A percentile compares a stretch with the other conserved stretches of the same genome.
Evolutionary conservation across 768 basidiomycete species (phyloP).

Genomic region (Tricholoma hemisulphureum): DNA sequence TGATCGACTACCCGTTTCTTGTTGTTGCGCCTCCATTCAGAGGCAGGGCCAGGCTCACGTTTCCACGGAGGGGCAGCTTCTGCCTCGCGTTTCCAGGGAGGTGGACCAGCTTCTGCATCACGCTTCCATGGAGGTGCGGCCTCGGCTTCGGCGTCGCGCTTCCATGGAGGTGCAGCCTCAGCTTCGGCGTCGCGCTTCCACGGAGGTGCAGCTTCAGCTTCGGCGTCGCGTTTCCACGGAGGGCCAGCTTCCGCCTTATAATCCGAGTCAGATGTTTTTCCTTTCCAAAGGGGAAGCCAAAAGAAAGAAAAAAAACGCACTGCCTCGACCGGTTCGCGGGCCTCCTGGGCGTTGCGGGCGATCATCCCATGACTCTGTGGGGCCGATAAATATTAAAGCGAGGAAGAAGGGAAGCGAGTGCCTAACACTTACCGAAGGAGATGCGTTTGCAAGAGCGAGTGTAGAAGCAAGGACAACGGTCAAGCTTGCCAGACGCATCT

Average conservation of each 20-base stretch:
- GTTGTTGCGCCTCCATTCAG: not conserved
- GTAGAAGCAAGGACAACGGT: constrained; percentile 24
- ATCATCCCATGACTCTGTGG: constrained; percentile 7
- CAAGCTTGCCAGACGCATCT: constrained; percentile 31
- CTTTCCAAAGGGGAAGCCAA: no score
- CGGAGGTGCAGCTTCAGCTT: not conserved
- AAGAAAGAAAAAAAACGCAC: constrained; percentile 14
- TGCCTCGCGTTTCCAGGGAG: constrained; percentile 22
- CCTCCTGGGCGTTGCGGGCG: constrained; percentile 16
- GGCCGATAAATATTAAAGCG: constrained; percentile 1
- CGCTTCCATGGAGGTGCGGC: constrained; percentile 19
- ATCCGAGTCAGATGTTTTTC: not conserved
- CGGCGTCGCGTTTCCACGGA: not conserved
- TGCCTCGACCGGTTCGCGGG: constrained; percentile 5
- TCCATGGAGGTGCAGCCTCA: constrained; percentile 7
- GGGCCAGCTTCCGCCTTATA: not conserved
- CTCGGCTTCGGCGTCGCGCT: constrained; percentile 7
- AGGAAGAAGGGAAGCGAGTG: not conserved
- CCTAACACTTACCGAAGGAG: constrained; percentile 25
- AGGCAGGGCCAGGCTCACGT: constrained; percentile 7
- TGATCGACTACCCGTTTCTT: not conserved
- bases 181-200: constrained; percentile 15
- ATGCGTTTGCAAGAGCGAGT: constrained; percentile 22
- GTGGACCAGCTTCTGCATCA: constrained; percentile 12
- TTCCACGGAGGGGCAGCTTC: constrained; percentile 6